Conservation (phyloP, 768 basidiomycete genomes). For the Kwoniella sp. region DNA sequence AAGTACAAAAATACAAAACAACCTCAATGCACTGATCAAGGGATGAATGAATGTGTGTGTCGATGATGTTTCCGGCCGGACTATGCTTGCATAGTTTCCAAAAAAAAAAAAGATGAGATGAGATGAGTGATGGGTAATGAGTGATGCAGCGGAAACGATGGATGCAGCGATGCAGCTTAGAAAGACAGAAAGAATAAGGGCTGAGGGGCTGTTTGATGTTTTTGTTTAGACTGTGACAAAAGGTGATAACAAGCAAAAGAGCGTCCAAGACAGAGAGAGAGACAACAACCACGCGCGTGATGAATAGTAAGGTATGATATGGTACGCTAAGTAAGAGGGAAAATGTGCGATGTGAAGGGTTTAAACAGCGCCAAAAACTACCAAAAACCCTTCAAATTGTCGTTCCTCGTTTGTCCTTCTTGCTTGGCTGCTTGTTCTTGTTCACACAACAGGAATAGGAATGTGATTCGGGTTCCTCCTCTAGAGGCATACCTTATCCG, state of each 20-base stretch:
- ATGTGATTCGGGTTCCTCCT: too few species aligned
- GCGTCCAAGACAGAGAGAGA: conserved; percentile 1
- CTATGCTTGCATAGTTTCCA: too few species aligned
- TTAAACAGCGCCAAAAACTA: not conserved
- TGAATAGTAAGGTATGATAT: not conserved
- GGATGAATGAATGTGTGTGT: too few species aligned
- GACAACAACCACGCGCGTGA: conserved; percentile 1
- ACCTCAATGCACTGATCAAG: too few species aligned
- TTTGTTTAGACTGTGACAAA: not conserved
- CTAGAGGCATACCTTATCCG: conserved; percentile 7
- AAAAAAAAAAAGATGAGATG: too few species aligned
- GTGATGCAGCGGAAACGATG: not conserved
- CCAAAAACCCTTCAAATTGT: not conserved
- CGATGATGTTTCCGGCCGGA: too few species aligned
- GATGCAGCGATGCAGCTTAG: not conserved
- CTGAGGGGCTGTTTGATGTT: not conserved
- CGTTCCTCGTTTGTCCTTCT: not conserved
- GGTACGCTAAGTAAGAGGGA: not conserved
- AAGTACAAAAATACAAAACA: too few species aligned
- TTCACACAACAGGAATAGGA: too few species aligned
- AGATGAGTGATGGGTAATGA: too few species aligned
- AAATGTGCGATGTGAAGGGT: not conserved
- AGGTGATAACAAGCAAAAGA: not conserved
- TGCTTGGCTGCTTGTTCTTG: too few species aligned
- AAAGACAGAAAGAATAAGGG: not conserved